Conservation (phyloP, 805 yeast genomes). For the Pichia thaimueangensis region DNA sequence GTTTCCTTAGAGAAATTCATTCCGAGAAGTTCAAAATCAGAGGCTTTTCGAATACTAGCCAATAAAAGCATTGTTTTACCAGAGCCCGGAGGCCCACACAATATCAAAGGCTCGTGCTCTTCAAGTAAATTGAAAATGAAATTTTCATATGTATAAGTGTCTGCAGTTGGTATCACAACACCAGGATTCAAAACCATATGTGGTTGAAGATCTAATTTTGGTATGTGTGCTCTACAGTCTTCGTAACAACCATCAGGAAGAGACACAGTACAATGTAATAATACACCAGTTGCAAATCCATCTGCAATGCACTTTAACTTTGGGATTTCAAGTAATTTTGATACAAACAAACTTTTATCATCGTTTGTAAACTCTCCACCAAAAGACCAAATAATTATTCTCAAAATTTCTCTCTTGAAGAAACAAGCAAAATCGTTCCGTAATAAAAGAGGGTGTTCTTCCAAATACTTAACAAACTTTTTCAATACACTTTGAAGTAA, state of each 20-base stretch:
- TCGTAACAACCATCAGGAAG: conserved; percentile 44
- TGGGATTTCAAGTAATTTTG: conserved; percentile 22
- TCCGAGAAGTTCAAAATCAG: conserved; percentile 53
- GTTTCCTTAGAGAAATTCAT: conserved; percentile 83
- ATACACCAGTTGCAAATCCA: conserved; percentile 11
- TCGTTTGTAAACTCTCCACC: conserved; percentile 46
- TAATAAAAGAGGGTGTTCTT: conserved; percentile 20
- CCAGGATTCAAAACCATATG: conserved; percentile 56
- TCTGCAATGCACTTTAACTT: conserved; percentile 11
- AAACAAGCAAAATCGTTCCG: conserved; percentile 27
- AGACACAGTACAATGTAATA: conserved; percentile 39
- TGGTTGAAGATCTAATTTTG: conserved; percentile 43
- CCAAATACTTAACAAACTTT: conserved; percentile 16
- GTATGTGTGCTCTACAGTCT: conserved; percentile 35
- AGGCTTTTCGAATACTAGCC: conserved; percentile 54
- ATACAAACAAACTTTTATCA: conserved; percentile 36
- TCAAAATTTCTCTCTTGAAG: conserved; percentile 29
- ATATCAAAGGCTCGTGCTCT: conserved; percentile 52
- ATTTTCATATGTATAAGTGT: conserved; percentile 62
- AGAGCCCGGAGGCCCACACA: conserved; percentile 97
- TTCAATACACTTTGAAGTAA: conserved; percentile 32
- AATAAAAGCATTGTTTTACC: conserved; percentile 92
- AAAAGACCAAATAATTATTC: conserved; percentile 55
- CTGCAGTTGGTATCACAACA: conserved; percentile 69
- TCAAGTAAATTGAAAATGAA: conserved; percentile 51